phyloP scores from a whole-genome alignment of 495 filamentous ascomycete species.

The Clavariopsis aquatica region DNA sequence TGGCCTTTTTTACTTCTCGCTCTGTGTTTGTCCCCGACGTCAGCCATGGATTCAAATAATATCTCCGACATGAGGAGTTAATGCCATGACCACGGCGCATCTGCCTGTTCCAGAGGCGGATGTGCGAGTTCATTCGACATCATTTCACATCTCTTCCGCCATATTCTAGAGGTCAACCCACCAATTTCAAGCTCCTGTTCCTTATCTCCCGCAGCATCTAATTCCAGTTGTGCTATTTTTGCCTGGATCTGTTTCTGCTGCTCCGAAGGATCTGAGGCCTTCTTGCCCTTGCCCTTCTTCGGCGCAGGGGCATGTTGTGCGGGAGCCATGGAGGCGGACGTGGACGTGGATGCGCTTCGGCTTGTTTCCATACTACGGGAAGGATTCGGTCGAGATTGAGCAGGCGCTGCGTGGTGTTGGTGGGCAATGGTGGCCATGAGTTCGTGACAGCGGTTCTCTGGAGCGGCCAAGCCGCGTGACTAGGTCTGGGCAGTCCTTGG shows the following conservation, averaged over 20 bases:
- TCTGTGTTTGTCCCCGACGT: constrained; percentile 50
- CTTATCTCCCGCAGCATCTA: constrained; percentile 87
- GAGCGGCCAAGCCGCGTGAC: constrained; percentile 19
- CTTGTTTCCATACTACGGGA: constrained; percentile 33
- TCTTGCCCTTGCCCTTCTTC: constrained; percentile 56
- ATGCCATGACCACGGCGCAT: background rate
- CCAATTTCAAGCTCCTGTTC: constrained; percentile 96
- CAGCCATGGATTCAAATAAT: constrained; percentile 20
- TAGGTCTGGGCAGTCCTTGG: constrained; percentile 6
- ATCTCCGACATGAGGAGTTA: background rate
- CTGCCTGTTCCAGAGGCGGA: background rate
- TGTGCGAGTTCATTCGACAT: background rate
- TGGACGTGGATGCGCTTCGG: constrained; percentile 36
- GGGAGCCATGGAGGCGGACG: constrained; percentile 37
- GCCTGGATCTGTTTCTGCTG: constrained; percentile 86
- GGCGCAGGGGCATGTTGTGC: constrained; percentile 45
- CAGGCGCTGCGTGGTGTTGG: constrained; percentile 28
- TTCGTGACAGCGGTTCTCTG: constrained; percentile 6
- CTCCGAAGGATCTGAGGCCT: constrained; percentile 70
- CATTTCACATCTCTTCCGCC: background rate
- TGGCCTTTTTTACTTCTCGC: constrained; percentile 88
- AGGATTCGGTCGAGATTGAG: constrained; percentile 24
- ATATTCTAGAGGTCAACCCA: constrained; percentile 57
- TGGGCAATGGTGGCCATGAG: constrained; percentile 38
- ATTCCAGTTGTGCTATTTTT: constrained; percentile 93